Conservation (phyloP, 2,329 filamentous ascomycete genomes). For the Lachnellula occidentalis region DNA sequence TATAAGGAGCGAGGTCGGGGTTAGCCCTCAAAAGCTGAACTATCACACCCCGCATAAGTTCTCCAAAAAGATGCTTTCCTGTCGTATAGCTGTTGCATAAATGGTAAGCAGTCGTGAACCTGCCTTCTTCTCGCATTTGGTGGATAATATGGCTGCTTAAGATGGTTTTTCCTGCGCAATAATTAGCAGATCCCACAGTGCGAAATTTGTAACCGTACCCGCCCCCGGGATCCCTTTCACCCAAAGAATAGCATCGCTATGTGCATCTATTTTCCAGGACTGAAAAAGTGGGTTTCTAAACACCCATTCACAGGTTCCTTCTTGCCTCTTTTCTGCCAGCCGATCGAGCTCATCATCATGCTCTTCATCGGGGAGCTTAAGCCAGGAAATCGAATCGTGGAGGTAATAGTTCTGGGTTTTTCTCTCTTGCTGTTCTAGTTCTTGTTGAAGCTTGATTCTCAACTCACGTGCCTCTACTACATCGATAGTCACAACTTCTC, state of each 20-base stretch:
- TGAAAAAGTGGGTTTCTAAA: background rate
- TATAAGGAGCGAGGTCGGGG: background rate
- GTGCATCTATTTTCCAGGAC: constrained; percentile 5
- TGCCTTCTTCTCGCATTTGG: constrained; percentile 1
- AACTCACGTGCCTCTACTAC: constrained; percentile 6
- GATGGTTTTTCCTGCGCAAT: constrained; percentile 8
- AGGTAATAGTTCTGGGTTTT: background rate
- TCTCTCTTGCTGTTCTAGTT: constrained; percentile 2
- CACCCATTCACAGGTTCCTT: constrained; percentile 12
- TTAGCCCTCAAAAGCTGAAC: constrained; percentile 3
- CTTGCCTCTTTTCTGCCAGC: background rate
- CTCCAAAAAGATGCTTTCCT: constrained; percentile 2
- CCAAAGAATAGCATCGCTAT: constrained; percentile 10
- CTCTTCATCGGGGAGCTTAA: constrained; percentile 1
- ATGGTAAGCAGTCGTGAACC: constrained; percentile 4
- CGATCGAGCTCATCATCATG: constrained; percentile 3
- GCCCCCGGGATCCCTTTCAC: constrained; percentile 16
- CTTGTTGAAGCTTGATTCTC: constrained; percentile 1
- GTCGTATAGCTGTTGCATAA: constrained; percentile 11
- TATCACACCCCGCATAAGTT: constrained; percentile 8
- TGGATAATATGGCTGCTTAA: constrained; percentile 7
- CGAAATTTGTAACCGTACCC: constrained; percentile 1
- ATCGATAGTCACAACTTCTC: constrained; percentile 5
- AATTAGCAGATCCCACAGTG: background rate
- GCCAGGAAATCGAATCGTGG: constrained; percentile 11